Percentiles rank a stretch among this genome's conserved stretches.
These are phyloP conservation scores for Amanita inopinata DNA, from an alignment of 768 basidiomycete genomes.

Conservation along the genomic window DNA sequence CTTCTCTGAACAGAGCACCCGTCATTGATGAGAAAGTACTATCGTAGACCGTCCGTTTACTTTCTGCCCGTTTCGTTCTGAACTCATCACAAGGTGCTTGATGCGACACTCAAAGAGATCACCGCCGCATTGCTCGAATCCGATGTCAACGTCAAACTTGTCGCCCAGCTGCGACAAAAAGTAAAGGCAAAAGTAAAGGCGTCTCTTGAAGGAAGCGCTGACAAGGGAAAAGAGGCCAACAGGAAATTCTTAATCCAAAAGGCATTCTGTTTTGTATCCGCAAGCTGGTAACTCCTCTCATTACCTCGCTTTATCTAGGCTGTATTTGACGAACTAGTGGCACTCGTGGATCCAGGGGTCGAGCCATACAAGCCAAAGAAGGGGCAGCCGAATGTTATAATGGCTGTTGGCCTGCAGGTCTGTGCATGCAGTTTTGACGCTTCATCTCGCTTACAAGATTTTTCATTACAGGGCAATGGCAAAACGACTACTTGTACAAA, in stretches of 20 bases:
- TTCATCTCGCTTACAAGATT: constrained; percentile 1
- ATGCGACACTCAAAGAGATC: constrained; percentile 90
- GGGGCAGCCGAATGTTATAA: constrained; percentile 87
- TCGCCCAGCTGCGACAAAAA: constrained; percentile 75
- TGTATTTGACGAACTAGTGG: constrained; percentile 93
- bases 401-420: constrained; percentile 96
- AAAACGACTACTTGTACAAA: constrained; percentile 99
- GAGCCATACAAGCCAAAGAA: constrained; percentile 97
- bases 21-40: constrained; percentile 87
- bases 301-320: constrained; percentile 39
- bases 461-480: constrained; percentile 71
- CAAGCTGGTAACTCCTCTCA: neutral
- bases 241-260: constrained; percentile 88
- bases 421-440: constrained; percentile 13
- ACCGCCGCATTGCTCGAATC: constrained; percentile 90
- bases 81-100: constrained; percentile 59
- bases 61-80: constrained; percentile 8
- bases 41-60: constrained; percentile 6
- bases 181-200: constrained; percentile 88
- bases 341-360: constrained; percentile 89
- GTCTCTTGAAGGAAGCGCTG: constrained; percentile 53
- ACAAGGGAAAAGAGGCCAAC: constrained; percentile 72
- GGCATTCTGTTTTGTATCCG: constrained; percentile 21
- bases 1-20: constrained; percentile 77
- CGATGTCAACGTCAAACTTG: constrained; percentile 97